Evolutionary conservation across 2,329 filamentous ascomycete species (phyloP), one percentile per base, ranked within the genome.

Genomic region (Dactylellina leptospora): DNA sequence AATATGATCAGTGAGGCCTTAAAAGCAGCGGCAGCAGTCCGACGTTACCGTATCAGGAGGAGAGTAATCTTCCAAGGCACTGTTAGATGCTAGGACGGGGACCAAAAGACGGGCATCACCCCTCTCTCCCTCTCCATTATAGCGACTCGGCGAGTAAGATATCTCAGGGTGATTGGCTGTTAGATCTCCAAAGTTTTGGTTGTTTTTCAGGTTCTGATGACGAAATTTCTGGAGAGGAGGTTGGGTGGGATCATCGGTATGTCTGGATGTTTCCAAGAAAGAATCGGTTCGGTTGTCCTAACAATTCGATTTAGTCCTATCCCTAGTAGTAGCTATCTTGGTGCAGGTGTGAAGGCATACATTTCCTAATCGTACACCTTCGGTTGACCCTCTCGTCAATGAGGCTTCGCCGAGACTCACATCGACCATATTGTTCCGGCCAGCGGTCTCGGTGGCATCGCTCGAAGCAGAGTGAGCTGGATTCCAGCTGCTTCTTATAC

Each of bases 401-500:
- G 78, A 76, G 74, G 83, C 81, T 74, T 83, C 82, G 48, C 81
- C 77, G 25, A 82, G 76, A 30, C 55, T 76, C 75, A 10, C 74
- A 74, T 16, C 76, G 76, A 44, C 77, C 78, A 72, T 63, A 36
- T 74, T 70, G 25, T 69, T 64, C 10, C 69, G 56, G 1, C 64
- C 73, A n/a, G 56, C 63, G 11, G 62, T 77, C 74, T 48, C 77
- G 75, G 60, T 79, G 78, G 48, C 76, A 40, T 80, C 79, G 61
- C 80, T 79, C 76, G 83, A 83, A 71, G 82, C 82, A 22, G 83
- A 71, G 22, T 40, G 66, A 33, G 58, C 81, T 18, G 85, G 86
- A 74, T 85, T 87, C 86, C 86, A 88, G 76, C 87, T 88, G 78
- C 86, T 88, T 77, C 84, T 84, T 75, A 89, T 87, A 18, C 85